Base-by-base conservation (phyloP, 2,329 filamentous ascomycete genomes). In the Pyricularia sp. region DNA sequence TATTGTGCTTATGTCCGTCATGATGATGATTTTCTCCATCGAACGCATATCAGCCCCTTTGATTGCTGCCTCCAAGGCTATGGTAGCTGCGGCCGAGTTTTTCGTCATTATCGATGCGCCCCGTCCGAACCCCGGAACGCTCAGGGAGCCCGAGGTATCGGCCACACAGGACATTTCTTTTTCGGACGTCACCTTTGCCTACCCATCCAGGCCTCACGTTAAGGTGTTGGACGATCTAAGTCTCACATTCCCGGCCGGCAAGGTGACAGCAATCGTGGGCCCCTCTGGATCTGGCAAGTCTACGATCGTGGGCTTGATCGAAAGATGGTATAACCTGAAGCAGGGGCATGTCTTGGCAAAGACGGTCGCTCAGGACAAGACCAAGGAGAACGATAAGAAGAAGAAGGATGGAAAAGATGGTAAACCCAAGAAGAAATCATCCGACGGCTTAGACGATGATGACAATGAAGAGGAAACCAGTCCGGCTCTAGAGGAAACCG, bases 231-330 rank as follows among this genome's bases (percentile, higher is more conserved):
- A 90, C 72, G 78, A 82, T 2, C 76, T 92, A 2, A 82, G 84
- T 72, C 77, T 92, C 10, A 80, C 77, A 0, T 85, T 92, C 69
- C 81, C 85, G 70, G 82, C 85, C 9, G 88, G 89, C 25, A 90
- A 91, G 73, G 84, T 89, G 2, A 92, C 90, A 0, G 91, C 91
- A 2, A 89, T 93, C 23, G 90, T 93, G 25, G 91, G 91, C 0
- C 86, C 89, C 0, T 91, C 88, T 2, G 91, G 91, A 0, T 88
- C 85, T 4, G 91, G 91, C 0, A 94, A 93, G 76, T 91, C 88
- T 67, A 93, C 91, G 0, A 87, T 93, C 30, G 86, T 92, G 0
- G 89, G 88, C 0, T 78, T 93, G 2, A 80, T 93, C 3, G 88
- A 93, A 74, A 81, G 90, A 36, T 93, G 90, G 89, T 79, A 73